Evolutionary conservation across 1,139 yeast genomes (phyloP), one percentile per base, ranked within the genome.

Genomic region (Nakaseomyces glabratus): DNA sequence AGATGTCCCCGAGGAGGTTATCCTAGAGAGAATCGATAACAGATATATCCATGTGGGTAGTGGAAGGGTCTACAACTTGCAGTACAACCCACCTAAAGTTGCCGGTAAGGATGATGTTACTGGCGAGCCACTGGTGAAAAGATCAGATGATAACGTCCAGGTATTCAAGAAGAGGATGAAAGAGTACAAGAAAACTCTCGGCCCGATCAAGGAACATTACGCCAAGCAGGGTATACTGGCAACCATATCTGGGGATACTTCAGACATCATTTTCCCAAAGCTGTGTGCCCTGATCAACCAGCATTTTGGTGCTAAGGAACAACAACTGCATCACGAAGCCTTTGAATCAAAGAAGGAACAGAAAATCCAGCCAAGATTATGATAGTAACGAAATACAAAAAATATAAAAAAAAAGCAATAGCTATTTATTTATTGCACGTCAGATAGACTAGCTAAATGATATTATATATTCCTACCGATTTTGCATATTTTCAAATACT

Each of bases 41-140:
- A 62, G 97, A 43, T 86, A 82, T 79, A 81, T 85, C 22, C 96
- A 88, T 59, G 55, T 68, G 8, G 75, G 82, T 0, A 81, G 94
- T 40, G 96, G 96, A 0, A 64, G 96, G 43, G 80, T 86, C 2
- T 88, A 88, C 57, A 88, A 82, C 52, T 57, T 82, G 43, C 78
- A 84, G 40, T 88, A 84, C 58, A 85, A 82, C 49, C 96, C 96
- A 3, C 97, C 97, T 2, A 79, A 78, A 47, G 70, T 68, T 1
- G 75, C 86, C 0, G 93, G 84, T 34, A 68, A 62, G 41, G 97
- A 88, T 53, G 96, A 88, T 53, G 52, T 85, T 2, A 88, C 97
- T 0, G 95, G 95, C 0, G 96, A 88, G 51, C 78, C 84, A 1
- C 63, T 88, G 39, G 60, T 71, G 20, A 82, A 85, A 57, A 68